phyloP scores from a whole-genome alignment of 2,329 filamentous ascomycete genomes.

The Trichoderma polysporum region DNA sequence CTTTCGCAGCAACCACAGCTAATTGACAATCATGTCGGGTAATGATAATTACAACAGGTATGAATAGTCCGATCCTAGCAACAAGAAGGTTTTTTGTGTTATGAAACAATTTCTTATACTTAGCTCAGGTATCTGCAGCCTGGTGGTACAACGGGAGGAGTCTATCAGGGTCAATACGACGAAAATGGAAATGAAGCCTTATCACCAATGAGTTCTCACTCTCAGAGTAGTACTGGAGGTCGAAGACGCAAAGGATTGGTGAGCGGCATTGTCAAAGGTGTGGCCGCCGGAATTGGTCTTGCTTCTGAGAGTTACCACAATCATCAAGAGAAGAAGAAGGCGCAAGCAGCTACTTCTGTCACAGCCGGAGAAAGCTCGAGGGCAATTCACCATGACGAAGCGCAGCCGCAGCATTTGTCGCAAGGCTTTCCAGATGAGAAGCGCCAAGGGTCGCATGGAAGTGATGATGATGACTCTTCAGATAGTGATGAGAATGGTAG shows the following conservation, averaged over 20 bases:
- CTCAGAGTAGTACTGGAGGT: background rate
- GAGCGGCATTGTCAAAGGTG: constrained; percentile 4
- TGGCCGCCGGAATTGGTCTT: constrained; percentile 16
- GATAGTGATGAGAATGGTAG: background rate
- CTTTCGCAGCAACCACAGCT: background rate
- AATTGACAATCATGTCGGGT: background rate
- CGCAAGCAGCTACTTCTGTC: background rate
- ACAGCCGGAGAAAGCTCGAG: constrained; percentile 2
- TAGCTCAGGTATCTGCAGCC: background rate
- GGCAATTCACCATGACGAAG: background rate
- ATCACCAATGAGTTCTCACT: background rate
- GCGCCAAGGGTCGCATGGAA: background rate
- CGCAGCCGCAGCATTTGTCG: background rate
- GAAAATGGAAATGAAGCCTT: background rate
- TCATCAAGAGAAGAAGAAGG: constrained; percentile 16
- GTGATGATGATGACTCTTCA: background rate
- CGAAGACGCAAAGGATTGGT: constrained; percentile 6
- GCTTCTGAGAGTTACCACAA: constrained; percentile 20
- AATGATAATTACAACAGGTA: background rate
- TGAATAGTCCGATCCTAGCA: background rate
- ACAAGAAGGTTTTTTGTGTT: background rate
- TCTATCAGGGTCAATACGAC: background rate
- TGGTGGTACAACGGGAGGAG: background rate
- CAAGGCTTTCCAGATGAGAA: background rate
- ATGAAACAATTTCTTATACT: background rate